Base-by-base conservation (phyloP, 306 rosid genomes). In the Ceratonia siliqua region DNA sequence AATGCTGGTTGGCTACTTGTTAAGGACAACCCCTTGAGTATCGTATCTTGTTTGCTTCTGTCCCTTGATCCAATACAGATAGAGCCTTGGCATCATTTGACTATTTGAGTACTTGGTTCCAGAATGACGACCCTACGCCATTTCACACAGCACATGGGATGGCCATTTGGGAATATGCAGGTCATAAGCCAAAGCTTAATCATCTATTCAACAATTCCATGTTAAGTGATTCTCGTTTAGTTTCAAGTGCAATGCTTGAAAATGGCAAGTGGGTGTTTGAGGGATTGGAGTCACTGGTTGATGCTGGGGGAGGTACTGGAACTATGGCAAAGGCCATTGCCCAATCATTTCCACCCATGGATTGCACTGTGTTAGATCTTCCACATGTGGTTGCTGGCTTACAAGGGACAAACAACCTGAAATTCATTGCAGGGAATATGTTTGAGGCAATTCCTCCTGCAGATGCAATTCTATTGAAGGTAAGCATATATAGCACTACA, bases 21-120 rank as follows among this genome's bases (percentile, higher is more conserved):
- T 0, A 56, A 55, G 21, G 63, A 56, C 5, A 27, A 28, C 1
- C 63, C 36, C n/a, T 25, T 7, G 20, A 56, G 63, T 14, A 56
- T 56, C 11, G 14, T 11, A 20, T 27, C 39, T 27, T 56, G 38
- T 56, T 28, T 28, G 39, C 63, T 28, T 56, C 20, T 56, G 21
- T 56, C 63, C n/a, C 63, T 56, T 14, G 63, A 56, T 56, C 62
- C 38, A 14, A 27, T 56, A 5, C 62, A 56, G 21, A 56, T 27
- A 38, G 62, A 56, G 8, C 38, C 62, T 56, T 56, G 62, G 62
- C 62, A 56, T 14, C 62, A 56, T 28, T 2, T 56, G 38, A 56
- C 38, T 6, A 56, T 28, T 2, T 56, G 38, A 56, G 63, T 6
- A 15, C 18, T 14, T 56, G 63, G 63, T 56, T 56, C 38, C 36